phyloP scores from a whole-genome alignment of 1,139 yeast genomes.

The Tardiomyces depauwii region DNA sequence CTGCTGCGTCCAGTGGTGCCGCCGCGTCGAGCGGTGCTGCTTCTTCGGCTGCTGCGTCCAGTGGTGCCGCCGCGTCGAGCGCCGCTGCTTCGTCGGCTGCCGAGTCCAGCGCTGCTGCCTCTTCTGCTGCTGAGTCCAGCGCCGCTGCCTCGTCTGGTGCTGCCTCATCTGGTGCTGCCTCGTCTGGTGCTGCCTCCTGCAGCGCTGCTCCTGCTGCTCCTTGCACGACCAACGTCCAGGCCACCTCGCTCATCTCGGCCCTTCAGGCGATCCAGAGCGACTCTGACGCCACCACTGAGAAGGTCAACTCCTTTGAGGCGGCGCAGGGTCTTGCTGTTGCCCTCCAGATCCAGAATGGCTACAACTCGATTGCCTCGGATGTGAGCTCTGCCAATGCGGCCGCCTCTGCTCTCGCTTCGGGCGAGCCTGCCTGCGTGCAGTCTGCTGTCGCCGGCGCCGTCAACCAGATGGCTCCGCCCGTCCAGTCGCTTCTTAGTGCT shows the following conservation, averaged over 20 bases:
- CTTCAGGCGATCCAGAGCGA: background rate
- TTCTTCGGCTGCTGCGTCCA: constrained; percentile 13
- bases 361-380: background rate
- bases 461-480: background rate
- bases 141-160: background rate
- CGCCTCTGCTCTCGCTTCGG: background rate
- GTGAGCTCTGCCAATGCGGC: background rate
- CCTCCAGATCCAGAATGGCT: background rate
- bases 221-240: background rate
- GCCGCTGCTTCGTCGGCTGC: constrained; percentile 1
- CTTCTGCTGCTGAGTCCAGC: background rate
- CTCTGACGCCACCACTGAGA: background rate
- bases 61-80: background rate
- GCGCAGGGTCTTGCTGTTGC: background rate
- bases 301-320: background rate
- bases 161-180: background rate
- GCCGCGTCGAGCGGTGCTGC: constrained; percentile 1
- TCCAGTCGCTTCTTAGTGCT: background rate
- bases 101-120: background rate
- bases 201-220: background rate
- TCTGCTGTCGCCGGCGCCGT: background rate
- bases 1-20: background rate
- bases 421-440: background rate
- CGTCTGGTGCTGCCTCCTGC: background rate
- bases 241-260: background rate